phyloP scores from a whole-genome alignment of 1,139 yeast species.

The Scheffersomyces illinoinensis region DNA sequence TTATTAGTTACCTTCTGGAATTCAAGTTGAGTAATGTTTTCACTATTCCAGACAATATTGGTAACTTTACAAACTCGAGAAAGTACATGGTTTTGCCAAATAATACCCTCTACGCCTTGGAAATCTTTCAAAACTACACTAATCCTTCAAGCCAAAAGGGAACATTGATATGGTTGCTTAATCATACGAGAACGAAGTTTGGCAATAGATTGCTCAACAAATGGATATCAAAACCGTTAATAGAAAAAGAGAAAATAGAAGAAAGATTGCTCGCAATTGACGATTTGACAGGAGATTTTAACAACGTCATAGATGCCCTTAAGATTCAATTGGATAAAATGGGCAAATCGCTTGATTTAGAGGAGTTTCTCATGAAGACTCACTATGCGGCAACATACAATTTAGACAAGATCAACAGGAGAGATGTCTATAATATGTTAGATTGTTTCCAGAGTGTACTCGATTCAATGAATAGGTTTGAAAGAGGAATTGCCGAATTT shows the following conservation, averaged over 20 bases:
- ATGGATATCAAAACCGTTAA: conserved; percentile 79
- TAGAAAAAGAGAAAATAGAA: conserved; percentile 51
- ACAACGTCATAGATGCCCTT: conserved; percentile 55
- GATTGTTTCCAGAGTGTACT: conserved; percentile 46
- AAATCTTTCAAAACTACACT: conserved; percentile 68
- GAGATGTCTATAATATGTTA: conserved; percentile 65
- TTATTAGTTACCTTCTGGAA: conserved; percentile 58
- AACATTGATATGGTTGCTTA: conserved; percentile 73
- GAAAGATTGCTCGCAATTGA: conserved; percentile 65
- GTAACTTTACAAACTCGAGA: conserved; percentile 48
- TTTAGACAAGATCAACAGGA: conserved; percentile 55
- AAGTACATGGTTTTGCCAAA: conserved; percentile 69
- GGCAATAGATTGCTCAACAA: conserved; percentile 66
- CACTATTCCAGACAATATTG: conserved; percentile 50
- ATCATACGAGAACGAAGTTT: conserved; percentile 76
- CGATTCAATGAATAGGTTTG: conserved; percentile 26
- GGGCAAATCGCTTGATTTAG: conserved; percentile 54
- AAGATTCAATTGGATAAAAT: conserved; percentile 39
- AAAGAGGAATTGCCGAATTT: conserved; percentile 14
- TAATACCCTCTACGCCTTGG: conserved; percentile 67
- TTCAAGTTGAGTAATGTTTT: conserved; percentile 64
- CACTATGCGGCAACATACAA: conserved; percentile 51
- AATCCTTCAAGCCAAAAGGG: conserved; percentile 56
- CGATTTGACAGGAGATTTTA: conserved; percentile 49
- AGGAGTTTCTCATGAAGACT: conserved; percentile 62